A percentile compares a stretch with the other conserved stretches of the same genome.
Evolutionary conservation across 192 early-diverging fungal genomes (phyloP).

Genomic region (Backusella liffmaniae): DNA sequence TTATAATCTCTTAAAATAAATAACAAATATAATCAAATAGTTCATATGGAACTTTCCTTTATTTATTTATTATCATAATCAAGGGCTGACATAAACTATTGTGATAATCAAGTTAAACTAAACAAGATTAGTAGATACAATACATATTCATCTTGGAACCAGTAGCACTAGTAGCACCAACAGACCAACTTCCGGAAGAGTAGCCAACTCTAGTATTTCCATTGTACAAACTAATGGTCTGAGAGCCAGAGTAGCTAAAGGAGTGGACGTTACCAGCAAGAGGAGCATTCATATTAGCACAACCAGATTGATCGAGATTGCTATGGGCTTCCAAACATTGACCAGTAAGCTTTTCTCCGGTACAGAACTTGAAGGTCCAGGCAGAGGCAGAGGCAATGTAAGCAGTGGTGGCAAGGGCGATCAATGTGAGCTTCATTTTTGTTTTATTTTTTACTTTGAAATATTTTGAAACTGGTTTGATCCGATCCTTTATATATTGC

Average conservation of each 20-base stretch:
- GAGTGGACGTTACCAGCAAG: not conserved
- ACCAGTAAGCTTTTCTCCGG: not conserved
- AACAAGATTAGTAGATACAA: not conserved
- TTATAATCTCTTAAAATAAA: no score
- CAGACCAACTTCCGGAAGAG: not conserved
- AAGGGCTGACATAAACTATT: no score
- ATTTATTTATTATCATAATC: no score
- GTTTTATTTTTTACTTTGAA: not conserved
- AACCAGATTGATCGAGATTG: not conserved
- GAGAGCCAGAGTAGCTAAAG: not conserved
- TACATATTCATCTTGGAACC: not conserved
- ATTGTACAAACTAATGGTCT: not conserved
- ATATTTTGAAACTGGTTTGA: not conserved
- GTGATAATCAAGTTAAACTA: no score
- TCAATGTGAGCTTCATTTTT: not conserved
- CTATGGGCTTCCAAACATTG: not conserved
- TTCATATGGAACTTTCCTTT: no score
- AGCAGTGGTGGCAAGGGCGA: not conserved
- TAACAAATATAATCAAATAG: no score
- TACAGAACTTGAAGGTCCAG: conserved; percentile 4
- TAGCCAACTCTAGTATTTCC: not conserved
- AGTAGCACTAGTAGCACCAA: not conserved
- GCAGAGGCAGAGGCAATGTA: not conserved
- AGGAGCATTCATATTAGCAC: not conserved
- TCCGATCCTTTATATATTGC: not conserved